Conservation (phyloP, 768 basidiomycete genomes). For the Lactifluus piperatus region DNA sequence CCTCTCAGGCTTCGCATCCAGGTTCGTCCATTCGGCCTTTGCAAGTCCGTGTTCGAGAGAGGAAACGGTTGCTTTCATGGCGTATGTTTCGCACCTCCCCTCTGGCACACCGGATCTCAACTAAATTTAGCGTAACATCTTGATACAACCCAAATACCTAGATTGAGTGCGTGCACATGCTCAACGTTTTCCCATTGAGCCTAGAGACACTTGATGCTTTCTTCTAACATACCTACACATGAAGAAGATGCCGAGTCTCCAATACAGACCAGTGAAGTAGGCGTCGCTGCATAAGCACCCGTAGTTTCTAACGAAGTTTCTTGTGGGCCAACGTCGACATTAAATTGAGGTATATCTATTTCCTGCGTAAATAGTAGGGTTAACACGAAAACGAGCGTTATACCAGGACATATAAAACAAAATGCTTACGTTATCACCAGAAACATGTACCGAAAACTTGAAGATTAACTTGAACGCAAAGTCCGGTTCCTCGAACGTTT, state of each 20-base stretch:
- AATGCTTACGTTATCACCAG: neutral
- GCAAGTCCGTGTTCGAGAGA: neutral
- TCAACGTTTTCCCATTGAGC: neutral
- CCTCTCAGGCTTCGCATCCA: neutral
- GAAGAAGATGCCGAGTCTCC: neutral
- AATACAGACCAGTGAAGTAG: neutral
- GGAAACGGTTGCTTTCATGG: neutral
- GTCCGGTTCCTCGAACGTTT: neutral
- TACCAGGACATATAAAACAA: neutral
- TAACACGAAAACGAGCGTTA: neutral
- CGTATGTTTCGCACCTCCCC: neutral
- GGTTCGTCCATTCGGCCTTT: neutral
- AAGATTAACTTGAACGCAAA: neutral
- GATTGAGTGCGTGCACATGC: neutral
- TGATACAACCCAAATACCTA: neutral
- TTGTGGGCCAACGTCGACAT: neutral
- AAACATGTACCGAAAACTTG: no score
- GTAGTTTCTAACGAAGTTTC: neutral
- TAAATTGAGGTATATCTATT: neutral
- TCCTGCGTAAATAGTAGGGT: neutral
- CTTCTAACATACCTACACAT: no score
- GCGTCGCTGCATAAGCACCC: neutral
- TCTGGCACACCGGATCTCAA: no score
- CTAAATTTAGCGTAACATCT: neutral
- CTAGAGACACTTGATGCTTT: neutral